Percentiles rank a stretch among this genome's conserved stretches.
These are phyloP conservation scores for Lyophyllum atratum DNA, from an alignment of 768 basidiomycete species.

Conservation along the genomic window DNA sequence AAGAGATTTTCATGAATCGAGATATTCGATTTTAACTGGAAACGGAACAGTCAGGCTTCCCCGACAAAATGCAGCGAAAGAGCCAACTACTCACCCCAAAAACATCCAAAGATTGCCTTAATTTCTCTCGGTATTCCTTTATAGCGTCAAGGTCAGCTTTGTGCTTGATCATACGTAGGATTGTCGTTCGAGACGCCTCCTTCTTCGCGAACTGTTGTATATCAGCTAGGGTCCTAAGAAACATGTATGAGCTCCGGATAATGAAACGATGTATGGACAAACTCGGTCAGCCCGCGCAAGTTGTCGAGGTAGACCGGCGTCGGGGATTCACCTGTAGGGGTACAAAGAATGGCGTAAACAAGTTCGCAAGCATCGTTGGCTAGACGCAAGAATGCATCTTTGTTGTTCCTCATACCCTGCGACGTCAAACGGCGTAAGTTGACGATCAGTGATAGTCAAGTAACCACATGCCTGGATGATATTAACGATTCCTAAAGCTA, in stretches of 20 bases:
- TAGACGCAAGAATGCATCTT: conserved; percentile 9
- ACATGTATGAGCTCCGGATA: not conserved
- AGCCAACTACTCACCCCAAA: not conserved
- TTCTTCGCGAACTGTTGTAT: not conserved
- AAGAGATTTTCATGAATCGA: conserved; percentile 2
- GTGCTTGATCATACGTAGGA: conserved; percentile 2
- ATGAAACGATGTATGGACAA: not conserved
- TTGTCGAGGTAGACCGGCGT: not conserved
- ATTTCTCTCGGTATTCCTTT: conserved; percentile 8
- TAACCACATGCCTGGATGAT: not conserved
- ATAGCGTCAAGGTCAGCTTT: conserved; percentile 5
- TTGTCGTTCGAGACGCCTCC: not conserved
- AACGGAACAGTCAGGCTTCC: not conserved
- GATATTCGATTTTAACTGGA: conserved; percentile 7
- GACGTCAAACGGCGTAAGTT: too few relatives aligned
- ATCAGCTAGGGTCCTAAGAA: not conserved
- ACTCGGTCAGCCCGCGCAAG: not conserved
- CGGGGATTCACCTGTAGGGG: not conserved
- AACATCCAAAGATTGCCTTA: conserved; percentile 5
- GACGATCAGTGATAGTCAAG: not conserved
- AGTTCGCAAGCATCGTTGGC: conserved; percentile 12
- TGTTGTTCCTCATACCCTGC: conserved; percentile 9
- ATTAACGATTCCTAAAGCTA: not conserved
- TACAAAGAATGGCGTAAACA: conserved; percentile 3
- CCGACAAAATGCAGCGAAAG: not conserved